Base-by-base conservation (phyloP, 768 basidiomycete species). In the Mycena epipterygia region DNA sequence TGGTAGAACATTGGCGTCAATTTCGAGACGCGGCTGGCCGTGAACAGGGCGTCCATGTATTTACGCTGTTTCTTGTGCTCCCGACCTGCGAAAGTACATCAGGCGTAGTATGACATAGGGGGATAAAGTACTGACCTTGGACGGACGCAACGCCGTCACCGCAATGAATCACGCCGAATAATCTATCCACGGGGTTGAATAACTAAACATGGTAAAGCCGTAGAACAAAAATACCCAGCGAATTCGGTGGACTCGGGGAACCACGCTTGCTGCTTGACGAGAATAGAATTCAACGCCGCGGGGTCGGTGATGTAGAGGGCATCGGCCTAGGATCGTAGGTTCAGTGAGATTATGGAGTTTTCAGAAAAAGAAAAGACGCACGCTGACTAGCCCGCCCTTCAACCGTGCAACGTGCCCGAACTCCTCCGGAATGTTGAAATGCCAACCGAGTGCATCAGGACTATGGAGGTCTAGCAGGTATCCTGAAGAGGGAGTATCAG, bases 231-330 rank as follows among this genome's bases (percentile, higher is more conserved):
- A 7, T 66, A 77, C 77, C 77, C 76, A 1, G 74, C 70, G 44
- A 79, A 77, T 64, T 79, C 78, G 3, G 67, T 75, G 6, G 77
- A 78, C 42, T 79, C 74, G 8, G 68, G 73, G 62, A 79, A 79
- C 42, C 58, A 59, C 46, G 74, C 65, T 29, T 73, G 68, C 30
- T 76, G 73, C 19, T 69, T 67, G 30, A 79, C 75, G 27, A 79
- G 73, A 39, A 79, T 76, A 0, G 78, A 44, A 33, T 75, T 64
- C 44, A 79, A 69, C 0, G 78, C 78, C 19, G 71, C 61, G 1
- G 78, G 78, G 60, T 79, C 78, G 3, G 76, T 74, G 27, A 79
- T 69, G 33, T 79, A 79, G 25, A 79, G 51, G 8, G 75, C 78
- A 52, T 79, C 76, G 30, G 70, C 27, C 76, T 77, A 33, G 8